Evolutionary conservation across 23 red algal species (phyloP), one percentile per base, ranked within the genome.

Genomic region (Gracilaria caudata): DNA sequence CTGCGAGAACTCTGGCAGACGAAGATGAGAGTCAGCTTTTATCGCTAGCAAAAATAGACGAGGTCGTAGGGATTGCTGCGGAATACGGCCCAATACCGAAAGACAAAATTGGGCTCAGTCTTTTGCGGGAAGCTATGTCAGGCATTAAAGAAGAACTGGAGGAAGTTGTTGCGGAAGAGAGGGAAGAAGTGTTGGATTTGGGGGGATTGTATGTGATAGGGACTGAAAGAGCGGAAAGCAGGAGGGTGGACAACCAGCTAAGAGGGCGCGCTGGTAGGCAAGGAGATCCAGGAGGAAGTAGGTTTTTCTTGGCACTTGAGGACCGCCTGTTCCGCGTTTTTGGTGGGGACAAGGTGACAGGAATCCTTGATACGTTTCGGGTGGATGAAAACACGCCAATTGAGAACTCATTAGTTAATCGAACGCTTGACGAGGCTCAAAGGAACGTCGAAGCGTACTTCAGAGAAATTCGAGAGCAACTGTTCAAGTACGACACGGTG

Each of bases 131-230:
- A 10, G 73, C 84, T 9, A 73, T 92, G 7, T 37, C 37, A 49
- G 78, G 21, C 4, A 66, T 92, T 37, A 46, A 79, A 45, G 76
- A 51, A 26, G 90, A 90, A 64, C 78, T 98, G 9, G 72, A 86
- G 37, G 84, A 81, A 24, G 40, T 47, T 17, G 65, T 90, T 6
- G 86, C 82, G 30, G 73, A 61, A 37, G 92, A 99, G 81, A 65
- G 79, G 56, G 81, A 93, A 45, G 86, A 81, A 56, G 89, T 99
- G 34, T 40, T 99, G 13, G 79, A 95, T 32, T 70, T 93, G 35
- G 97, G 97, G 24, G 97, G 97, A 47, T 56, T 99, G 81, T 94
- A 95, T 60, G 83, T 99, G 1, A 93, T 99, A 63, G 97, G 97
- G n/a, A 99, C 97, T 21, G 94, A 99, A 51, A 74, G 93, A 40